phyloP scores from a whole-genome alignment of 352 stramenopile species.

The Pythium grandisporangium region DNA sequence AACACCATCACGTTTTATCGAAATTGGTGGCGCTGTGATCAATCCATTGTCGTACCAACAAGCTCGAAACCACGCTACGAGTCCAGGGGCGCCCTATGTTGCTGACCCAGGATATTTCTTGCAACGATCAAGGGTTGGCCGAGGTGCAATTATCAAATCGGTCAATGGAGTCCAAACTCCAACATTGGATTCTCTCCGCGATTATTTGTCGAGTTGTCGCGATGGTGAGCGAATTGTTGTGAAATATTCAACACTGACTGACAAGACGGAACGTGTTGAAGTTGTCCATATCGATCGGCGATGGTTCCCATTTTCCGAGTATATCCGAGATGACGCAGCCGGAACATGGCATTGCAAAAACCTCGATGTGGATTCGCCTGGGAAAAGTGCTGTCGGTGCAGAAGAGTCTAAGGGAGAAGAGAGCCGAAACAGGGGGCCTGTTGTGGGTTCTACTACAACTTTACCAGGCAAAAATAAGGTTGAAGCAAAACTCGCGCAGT shows the following conservation, averaged over 20 bases:
- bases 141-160: constrained; percentile 80
- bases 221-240: constrained; percentile 81
- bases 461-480: constrained; percentile 75
- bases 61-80: constrained; percentile 77
- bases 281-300: constrained; percentile 84
- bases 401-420: constrained; percentile 11
- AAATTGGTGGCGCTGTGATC: constrained; percentile 82
- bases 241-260: constrained; percentile 70
- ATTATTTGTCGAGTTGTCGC: constrained; percentile 59
- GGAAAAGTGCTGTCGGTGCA: neutral
- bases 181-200: constrained; percentile 74
- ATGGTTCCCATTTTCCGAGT: constrained; percentile 89
- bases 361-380: constrained; percentile 21
- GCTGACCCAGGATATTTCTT: constrained; percentile 87
- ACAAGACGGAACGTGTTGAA: constrained; percentile 76
- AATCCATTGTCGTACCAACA: constrained; percentile 88
- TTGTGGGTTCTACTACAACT: constrained; percentile 74
- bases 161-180: constrained; percentile 82
- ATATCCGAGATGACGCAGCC: constrained; percentile 64
- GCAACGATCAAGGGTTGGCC: constrained; percentile 76
- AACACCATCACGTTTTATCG: constrained; percentile 78
- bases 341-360: constrained; percentile 75
- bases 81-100: constrained; percentile 66
- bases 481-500: constrained; percentile 75
- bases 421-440: constrained; percentile 14